Conservation (phyloP, 768 basidiomycete species). For the Hericium rajendrae region DNA sequence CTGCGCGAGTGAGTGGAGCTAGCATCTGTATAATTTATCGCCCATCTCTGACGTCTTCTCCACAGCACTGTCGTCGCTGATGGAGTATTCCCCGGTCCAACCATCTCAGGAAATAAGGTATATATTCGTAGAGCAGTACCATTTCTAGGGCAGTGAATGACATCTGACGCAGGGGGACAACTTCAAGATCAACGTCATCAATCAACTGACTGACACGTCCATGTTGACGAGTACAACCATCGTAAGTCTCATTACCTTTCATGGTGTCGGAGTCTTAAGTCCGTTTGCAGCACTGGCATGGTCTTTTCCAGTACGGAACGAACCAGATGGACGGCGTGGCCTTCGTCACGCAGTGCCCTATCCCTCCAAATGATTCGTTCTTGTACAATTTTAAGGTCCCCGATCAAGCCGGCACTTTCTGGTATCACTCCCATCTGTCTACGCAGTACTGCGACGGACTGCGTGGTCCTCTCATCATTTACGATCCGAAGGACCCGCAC, state of each 20-base stretch:
- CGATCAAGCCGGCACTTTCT: conserved; percentile 30
- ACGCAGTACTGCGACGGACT: conserved; percentile 50
- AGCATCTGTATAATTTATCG: too few relatives aligned
- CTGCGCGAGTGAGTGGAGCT: background rate
- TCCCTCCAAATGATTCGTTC: conserved; percentile 27
- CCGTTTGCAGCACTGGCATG: conserved; percentile 26
- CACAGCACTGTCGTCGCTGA: background rate
- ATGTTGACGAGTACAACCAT: conserved; percentile 28
- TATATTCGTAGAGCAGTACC: background rate
- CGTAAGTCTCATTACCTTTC: conserved; percentile 16
- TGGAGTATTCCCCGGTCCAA: background rate
- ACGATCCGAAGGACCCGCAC: conserved; percentile 28
- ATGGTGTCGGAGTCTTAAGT: too few relatives aligned
- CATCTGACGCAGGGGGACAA: conserved; percentile 18
- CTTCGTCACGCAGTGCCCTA: conserved; percentile 34
- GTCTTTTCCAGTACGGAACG: conserved; percentile 28
- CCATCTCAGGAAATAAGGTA: background rate
- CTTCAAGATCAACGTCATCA: conserved; percentile 29
- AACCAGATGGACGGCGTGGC: conserved; percentile 33
- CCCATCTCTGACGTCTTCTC: background rate
- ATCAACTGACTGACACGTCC: conserved; percentile 21
- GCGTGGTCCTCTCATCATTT: conserved; percentile 36
- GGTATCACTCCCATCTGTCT: conserved; percentile 39
- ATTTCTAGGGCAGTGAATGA: background rate
- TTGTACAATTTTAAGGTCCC: conserved; percentile 26